Percentiles rank a stretch among this genome's conserved stretches.
Evolutionary conservation across 1,284 basidiomycete species (phyloP).

Genomic region (Leccinum brunneo-olivaceum): DNA sequence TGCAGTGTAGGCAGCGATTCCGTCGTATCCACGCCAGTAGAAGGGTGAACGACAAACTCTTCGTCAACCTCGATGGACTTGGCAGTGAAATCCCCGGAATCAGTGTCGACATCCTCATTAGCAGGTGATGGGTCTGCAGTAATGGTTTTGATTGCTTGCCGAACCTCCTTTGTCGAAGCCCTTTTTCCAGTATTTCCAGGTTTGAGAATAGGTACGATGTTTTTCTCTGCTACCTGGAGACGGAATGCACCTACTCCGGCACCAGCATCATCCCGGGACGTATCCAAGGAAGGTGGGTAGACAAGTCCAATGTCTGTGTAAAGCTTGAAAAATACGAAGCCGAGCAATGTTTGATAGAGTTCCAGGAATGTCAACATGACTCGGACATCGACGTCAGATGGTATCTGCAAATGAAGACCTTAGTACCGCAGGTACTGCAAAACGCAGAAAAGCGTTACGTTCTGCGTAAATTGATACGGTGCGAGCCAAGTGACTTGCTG

Average conservation of each 20-base stretch:
- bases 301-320: slow-evolving; percentile 92
- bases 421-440: slow-evolving; percentile 1
- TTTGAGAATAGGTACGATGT: slow-evolving; percentile 32
- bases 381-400: slow-evolving; percentile 92
- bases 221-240: slow-evolving; percentile 51
- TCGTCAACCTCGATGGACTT: slow-evolving; percentile 50
- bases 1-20: slow-evolving; percentile 73
- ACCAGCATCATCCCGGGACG: slow-evolving; percentile 78
- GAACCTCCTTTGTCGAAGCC: slow-evolving; percentile 63
- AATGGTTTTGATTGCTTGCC: slow-evolving; percentile 68
- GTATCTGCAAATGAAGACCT: slow-evolving; percentile 55
- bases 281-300: slow-evolving; percentile 91
- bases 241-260: slow-evolving; percentile 89
- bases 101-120: slow-evolving; percentile 37
- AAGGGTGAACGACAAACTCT: slow-evolving; percentile 64
- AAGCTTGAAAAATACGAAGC: slow-evolving; percentile 96
- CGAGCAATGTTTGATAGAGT: slow-evolving; percentile 93
- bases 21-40: slow-evolving; percentile 49
- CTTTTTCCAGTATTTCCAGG: slow-evolving; percentile 49
- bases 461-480: slow-evolving; percentile 97
- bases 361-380: slow-evolving; percentile 99
- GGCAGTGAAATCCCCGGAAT: slow-evolving; percentile 27
- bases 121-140: slow-evolving; percentile 28
- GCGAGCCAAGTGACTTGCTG: slow-evolving; percentile 96
- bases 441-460: slow-evolving; percentile 43